Evolutionary conservation across 2,329 filamentous ascomycete genomes (phyloP), one percentile per base, ranked within the genome.

Genomic region (Penicillium italicum): DNA sequence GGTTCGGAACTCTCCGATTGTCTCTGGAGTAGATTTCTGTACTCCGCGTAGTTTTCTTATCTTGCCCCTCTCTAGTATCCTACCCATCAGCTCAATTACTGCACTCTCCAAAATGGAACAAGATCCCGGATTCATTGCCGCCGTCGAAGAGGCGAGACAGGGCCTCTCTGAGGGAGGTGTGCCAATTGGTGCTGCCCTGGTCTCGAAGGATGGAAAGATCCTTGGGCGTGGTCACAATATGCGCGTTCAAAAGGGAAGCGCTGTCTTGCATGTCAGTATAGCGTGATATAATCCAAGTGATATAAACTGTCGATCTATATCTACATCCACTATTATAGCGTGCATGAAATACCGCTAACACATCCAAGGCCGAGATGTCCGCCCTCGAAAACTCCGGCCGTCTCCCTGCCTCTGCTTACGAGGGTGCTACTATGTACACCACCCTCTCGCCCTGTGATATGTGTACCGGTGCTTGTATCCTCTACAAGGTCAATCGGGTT

Each of bases 371-470:
- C 61, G 89, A 92, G 71, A 91, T 88, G 20, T 85, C 87, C 18
- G 84, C 87, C n/a, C 79, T 92, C 37, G 85, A 89, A 69, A 86
- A 88, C 71, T 87, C 87, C 0, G 88, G 88, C 43, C 83, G 88
- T 37, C 80, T 90, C 22, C 85, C 86, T 31, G 87, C 87, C 16
- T 82, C 82, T 1, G 81, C 82, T 6, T 91, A 91, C 72, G 80
- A 80, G 62, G 85, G 85, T 30, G 82, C 86, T 34, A 91, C 88
- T n/a, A 91, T 92, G 87, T 92, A 89, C 74, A 92, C 89, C 3
- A 91, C 88, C 0, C 77, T 92, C 7, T 89, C 86, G 3, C 89
- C 88, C 0, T 92, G 89, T 71, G 87, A 90, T 68, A 91, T 91
- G 88, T 92, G 86, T 72, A 90, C 88, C 4, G 88, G 89, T 9